Conservation (phyloP, 2,329 filamentous ascomycete genomes). For the Phyllosticta paracitricarpa region DNA sequence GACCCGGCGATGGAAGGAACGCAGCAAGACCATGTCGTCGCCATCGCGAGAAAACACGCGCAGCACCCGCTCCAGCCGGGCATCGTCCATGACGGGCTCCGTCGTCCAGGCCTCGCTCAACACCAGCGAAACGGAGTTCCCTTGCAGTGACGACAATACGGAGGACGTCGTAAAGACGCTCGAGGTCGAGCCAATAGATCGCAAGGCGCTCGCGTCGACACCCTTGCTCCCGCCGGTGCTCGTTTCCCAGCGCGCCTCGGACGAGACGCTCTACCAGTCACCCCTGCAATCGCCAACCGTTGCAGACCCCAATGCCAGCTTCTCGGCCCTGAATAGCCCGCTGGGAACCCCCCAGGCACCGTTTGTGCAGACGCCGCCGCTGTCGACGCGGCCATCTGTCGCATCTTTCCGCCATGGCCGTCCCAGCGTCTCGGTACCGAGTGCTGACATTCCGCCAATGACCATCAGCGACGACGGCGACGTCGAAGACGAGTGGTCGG, state of each 20-base stretch:
- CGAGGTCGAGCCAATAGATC: conserved; percentile 38
- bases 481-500: conserved; percentile 71
- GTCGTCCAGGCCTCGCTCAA: conserved; percentile 31
- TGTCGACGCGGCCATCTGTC: conserved; percentile 68
- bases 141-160: conserved; percentile 13
- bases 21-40: conserved; percentile 29
- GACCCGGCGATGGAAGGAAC: conserved; percentile 44
- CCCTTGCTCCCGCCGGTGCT: conserved; percentile 78
- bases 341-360: conserved; percentile 40
- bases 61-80: conserved; percentile 54
- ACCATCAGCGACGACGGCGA: conserved; percentile 54
- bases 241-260: conserved; percentile 43
- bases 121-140: conserved; percentile 20
- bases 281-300: conserved; percentile 80
- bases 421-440: conserved; percentile 37
- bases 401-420: conserved; percentile 55
- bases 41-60: conserved; percentile 4
- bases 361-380: conserved; percentile 54
- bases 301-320: conserved; percentile 44
- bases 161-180: conserved; percentile 35
- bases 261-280: conserved; percentile 55
- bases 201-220: conserved; percentile 62
- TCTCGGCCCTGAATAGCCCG: conserved; percentile 36
- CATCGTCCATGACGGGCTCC: conserved; percentile 64
- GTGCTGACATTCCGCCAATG: conserved; percentile 52